Evolutionary conservation across 805 yeast genomes (phyloP).

Genomic region (Yarrowia alimentaria): DNA sequence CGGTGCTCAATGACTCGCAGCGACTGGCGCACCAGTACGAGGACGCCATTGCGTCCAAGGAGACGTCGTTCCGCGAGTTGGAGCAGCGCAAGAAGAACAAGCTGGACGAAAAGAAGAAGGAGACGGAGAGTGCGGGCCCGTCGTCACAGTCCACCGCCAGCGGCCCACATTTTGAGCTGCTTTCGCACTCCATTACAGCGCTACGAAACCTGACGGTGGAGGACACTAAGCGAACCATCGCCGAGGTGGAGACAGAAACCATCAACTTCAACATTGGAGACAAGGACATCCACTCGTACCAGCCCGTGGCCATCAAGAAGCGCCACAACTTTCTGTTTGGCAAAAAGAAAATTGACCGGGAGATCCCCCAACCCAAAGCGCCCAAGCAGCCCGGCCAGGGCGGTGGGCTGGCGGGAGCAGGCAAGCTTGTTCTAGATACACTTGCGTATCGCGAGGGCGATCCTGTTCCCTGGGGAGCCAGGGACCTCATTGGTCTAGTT

Average conservation of each 20-base stretch:
- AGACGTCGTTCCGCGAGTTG: slow-evolving; percentile 14
- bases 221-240: slow-evolving; percentile 69
- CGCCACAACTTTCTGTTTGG: slow-evolving; percentile 56
- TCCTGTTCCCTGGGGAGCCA: slow-evolving; percentile 8
- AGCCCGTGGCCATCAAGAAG: slow-evolving; percentile 47
- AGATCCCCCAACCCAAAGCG: slow-evolving; percentile 5
- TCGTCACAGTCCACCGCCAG: slow-evolving; percentile 37
- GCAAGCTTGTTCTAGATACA: slow-evolving; percentile 28
- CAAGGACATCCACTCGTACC: slow-evolving; percentile 42
- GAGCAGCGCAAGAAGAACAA: slow-evolving; percentile 34
- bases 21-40: slow-evolving; percentile 31
- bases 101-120: slow-evolving; percentile 42
- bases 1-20: slow-evolving; percentile 40
- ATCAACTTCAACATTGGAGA: slow-evolving; percentile 83
- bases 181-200: slow-evolving; percentile 44
- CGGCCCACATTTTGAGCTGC: slow-evolving; percentile 45
- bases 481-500: not conserved
- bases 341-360: slow-evolving; percentile 27
- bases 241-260: slow-evolving; percentile 87
- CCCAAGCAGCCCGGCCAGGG: not conserved
- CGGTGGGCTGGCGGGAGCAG: not conserved
- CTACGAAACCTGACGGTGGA: slow-evolving; percentile 65
- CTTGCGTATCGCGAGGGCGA: slow-evolving; percentile 8
- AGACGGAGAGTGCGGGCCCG: too few relatives aligned
- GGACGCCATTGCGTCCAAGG: slow-evolving; percentile 30